Evolutionary conservation across 345 rosid species (phyloP).

Genomic region (Heritiera fomes): DNA sequence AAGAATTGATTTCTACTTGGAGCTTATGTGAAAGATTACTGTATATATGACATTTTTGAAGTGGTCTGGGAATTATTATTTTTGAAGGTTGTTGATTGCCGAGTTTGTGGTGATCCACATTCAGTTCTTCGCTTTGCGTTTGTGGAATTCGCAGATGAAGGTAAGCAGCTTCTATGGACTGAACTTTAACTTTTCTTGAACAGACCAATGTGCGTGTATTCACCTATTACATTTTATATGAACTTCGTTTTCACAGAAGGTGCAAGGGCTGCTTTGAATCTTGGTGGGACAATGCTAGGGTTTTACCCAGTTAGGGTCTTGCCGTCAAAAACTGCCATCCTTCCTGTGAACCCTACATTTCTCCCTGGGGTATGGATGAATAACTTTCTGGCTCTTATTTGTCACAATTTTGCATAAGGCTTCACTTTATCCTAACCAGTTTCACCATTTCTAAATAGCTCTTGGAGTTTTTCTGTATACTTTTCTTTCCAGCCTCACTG

Average conservation of each 20-base stretch:
- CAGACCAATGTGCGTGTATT: background rate
- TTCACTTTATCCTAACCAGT: conserved; percentile 15
- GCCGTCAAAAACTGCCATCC: conserved; percentile 93
- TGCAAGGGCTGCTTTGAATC: conserved; percentile 70
- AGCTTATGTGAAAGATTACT: background rate
- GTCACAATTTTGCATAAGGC: conserved; percentile 3
- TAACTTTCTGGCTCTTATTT: conserved; percentile 9
- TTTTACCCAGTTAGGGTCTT: conserved; percentile 84
- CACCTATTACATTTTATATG: conserved; percentile 12
- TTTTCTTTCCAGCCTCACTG: conserved; percentile 15
- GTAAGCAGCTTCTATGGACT: conserved; percentile 44
- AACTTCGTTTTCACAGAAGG: conserved; percentile 56
- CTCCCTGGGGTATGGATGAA: conserved; percentile 68
- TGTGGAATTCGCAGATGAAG: conserved; percentile 84
- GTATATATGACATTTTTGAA: conserved; percentile 9
- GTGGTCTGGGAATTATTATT: conserved; percentile 25
- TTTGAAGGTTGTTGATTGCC: conserved; percentile 87
- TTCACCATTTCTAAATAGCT: background rate
- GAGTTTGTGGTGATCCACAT: conserved; percentile 91
- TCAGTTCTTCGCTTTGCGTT: conserved; percentile 96
- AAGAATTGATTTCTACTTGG: background rate
- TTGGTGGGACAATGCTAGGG: conserved; percentile 84
- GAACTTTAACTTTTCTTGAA: conserved; percentile 7
- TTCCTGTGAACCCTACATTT: conserved; percentile 90
- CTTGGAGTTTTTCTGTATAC: background rate